A percentile compares a stretch with the other conserved stretches of the same genome.
phyloP scores from a whole-genome alignment of 441 rosid genomes.

The Pelargonium fulgidum region DNA sequence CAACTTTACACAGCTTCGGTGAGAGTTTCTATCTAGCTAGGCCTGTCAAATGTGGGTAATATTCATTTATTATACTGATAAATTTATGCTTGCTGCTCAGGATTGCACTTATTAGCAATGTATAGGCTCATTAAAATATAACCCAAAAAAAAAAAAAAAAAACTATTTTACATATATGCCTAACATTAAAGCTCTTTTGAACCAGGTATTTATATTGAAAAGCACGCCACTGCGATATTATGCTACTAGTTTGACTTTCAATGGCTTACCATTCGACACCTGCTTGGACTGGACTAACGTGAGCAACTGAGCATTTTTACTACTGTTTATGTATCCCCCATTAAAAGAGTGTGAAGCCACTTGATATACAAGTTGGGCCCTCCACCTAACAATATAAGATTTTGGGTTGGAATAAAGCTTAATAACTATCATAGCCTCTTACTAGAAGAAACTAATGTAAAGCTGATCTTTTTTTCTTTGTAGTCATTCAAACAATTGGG shows the following conservation, averaged over 20 bases:
- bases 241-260: constrained; percentile 49
- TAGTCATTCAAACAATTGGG: background rate
- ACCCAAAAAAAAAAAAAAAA: too few relatives aligned
- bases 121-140: background rate
- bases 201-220: constrained; percentile 50
- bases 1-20: too few relatives aligned
- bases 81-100: too few relatives aligned
- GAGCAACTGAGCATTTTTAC: constrained; percentile 13
- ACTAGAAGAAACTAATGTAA: background rate
- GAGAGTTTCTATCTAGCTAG: too few relatives aligned
- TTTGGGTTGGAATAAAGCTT: background rate
- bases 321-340: too few relatives aligned
- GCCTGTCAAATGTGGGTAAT: too few relatives aligned
- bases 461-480: background rate
- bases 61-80: too few relatives aligned
- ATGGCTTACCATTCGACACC: constrained; percentile 37
- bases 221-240: constrained; percentile 49
- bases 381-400: too few relatives aligned
- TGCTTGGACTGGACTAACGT: constrained; percentile 60
- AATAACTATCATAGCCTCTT: background rate
- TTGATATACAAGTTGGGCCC: too few relatives aligned
- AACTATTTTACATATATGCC: background rate
- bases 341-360: too few relatives aligned
- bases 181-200: background rate
- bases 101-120: too few relatives aligned